phyloP scores from a whole-genome alignment of 1,139 yeast genomes.

The Geotrichum fermentans region DNA sequence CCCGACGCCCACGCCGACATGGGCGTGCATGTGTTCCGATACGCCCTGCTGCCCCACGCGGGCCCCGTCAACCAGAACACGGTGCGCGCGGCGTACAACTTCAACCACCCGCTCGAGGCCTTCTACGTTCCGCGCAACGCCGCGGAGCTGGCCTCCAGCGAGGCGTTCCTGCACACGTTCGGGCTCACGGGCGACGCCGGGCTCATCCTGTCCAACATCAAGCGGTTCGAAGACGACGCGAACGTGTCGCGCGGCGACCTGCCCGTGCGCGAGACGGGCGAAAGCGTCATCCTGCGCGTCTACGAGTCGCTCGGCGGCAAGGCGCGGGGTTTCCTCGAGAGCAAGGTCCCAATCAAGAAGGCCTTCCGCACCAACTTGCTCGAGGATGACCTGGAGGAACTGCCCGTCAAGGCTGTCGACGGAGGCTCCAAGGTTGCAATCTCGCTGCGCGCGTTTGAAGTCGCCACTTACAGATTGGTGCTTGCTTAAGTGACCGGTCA shows the following conservation, averaged over 20 bases:
- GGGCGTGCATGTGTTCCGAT: conserved; percentile 79
- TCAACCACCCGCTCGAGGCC: conserved; percentile 54
- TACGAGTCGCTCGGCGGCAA: conserved; percentile 86
- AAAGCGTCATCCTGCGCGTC: conserved; percentile 57
- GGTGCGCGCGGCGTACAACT: conserved; percentile 71
- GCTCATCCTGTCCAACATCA: conserved; percentile 68
- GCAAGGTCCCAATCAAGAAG: conserved; percentile 32
- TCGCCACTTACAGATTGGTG: conserved; percentile 48
- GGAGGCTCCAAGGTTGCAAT: conserved; percentile 40
- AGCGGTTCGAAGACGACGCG: conserved; percentile 82
- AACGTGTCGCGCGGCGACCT: conserved; percentile 41
- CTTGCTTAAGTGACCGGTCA: conserved; percentile 15
- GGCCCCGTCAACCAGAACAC: conserved; percentile 61
- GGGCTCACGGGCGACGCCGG: conserved; percentile 47
- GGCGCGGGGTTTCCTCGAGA: conserved; percentile 47
- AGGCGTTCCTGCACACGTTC: conserved; percentile 30
- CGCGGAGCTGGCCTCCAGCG: conserved; percentile 20
- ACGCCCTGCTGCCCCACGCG: conserved; percentile 76
- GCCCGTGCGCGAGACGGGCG: conserved; percentile 42
- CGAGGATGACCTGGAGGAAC: conserved; percentile 55
- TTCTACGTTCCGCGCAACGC: conserved; percentile 25
- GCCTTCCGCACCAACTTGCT: conserved; percentile 63
- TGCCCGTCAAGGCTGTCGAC: conserved; percentile 34
- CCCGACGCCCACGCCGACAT: conserved; percentile 93
- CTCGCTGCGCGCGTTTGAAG: conserved; percentile 67